Conservation (phyloP, 2,329 filamentous ascomycete genomes). For the Coccinonectria pachysandricola region DNA sequence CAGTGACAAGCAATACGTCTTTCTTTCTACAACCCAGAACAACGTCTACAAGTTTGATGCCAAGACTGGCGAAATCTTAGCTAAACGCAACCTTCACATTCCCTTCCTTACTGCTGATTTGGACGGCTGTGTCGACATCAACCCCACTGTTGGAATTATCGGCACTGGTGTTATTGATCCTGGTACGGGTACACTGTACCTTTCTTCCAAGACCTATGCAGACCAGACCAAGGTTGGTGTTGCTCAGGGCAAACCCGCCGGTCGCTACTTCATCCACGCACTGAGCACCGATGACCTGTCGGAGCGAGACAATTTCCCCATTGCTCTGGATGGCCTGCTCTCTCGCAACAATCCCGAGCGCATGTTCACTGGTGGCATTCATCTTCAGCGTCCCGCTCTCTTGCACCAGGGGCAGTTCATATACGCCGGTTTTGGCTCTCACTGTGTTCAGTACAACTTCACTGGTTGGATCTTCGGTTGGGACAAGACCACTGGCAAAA, state of each 20-base stretch:
- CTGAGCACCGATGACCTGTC: slow-evolving; percentile 28
- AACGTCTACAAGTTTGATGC: slow-evolving; percentile 47
- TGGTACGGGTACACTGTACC: slow-evolving; percentile 32
- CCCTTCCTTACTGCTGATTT: slow-evolving; percentile 40
- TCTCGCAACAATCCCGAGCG: slow-evolving; percentile 36
- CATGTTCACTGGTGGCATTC: slow-evolving; percentile 42
- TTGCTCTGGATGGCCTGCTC: slow-evolving; percentile 34
- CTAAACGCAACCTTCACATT: slow-evolving; percentile 34
- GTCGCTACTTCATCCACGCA: slow-evolving; percentile 28
- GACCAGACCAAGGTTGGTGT: slow-evolving; percentile 20
- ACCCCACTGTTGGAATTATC: slow-evolving; percentile 35
- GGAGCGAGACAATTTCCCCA: slow-evolving; percentile 33
- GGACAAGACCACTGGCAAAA: slow-evolving; percentile 29
- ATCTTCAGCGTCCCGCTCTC: slow-evolving; percentile 40
- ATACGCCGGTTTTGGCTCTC: slow-evolving; percentile 43
- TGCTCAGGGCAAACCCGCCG: slow-evolving; percentile 23
- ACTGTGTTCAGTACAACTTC: slow-evolving; percentile 47
- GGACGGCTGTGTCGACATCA: slow-evolving; percentile 37
- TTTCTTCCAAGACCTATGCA: slow-evolving; percentile 33
- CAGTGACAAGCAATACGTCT: slow-evolving; percentile 40
- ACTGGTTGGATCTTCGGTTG: slow-evolving; percentile 42
- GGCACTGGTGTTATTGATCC: slow-evolving; percentile 37
- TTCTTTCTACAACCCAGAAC: slow-evolving; percentile 46
- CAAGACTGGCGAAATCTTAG: slow-evolving; percentile 41
- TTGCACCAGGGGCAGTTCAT: slow-evolving; percentile 35